A percentile compares a stretch with the other conserved stretches of the same genome.
These are phyloP conservation scores for Rosa multiflora DNA, from an alignment of 306 rosid species.

Conservation along the genomic window DNA sequence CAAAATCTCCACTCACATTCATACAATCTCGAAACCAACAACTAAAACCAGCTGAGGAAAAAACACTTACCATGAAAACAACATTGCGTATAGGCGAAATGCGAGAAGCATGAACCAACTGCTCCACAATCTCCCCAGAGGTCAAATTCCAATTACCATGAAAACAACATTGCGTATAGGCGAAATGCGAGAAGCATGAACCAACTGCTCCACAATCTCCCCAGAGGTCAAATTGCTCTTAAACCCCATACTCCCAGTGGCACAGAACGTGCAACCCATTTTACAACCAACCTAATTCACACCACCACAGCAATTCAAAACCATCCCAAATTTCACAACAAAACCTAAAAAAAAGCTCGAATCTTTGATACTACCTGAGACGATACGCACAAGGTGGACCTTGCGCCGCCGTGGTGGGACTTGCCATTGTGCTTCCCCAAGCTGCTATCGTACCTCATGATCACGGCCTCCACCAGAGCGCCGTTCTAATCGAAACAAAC, in stretches of 20 bases:
- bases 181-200: conserved; percentile 72
- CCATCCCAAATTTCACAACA: neutral
- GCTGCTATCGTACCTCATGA: conserved; percentile 82
- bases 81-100: conserved; percentile 75
- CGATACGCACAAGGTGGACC: conserved; percentile 85
- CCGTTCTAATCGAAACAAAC: conserved; percentile 47
- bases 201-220: conserved; percentile 86
- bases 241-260: conserved; percentile 95
- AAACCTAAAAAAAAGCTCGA: neutral
- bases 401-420: conserved; percentile 74
- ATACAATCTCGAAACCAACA: neutral
- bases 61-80: conserved; percentile 76
- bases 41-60: neutral
- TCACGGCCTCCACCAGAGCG: conserved; percentile 80
- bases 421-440: conserved; percentile 75
- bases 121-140: conserved; percentile 90
- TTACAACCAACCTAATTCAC: conserved; percentile 80
- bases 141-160: conserved; percentile 90
- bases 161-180: conserved; percentile 87
- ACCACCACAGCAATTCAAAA: neutral
- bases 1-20: neutral
- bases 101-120: conserved; percentile 80
- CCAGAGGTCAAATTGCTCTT: conserved; percentile 75
- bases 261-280: conserved; percentile 98
- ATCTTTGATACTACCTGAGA: conserved; percentile 59